Conservation (phyloP, 192 early-diverging fungal species). For the Thamnidium elegans region DNA sequence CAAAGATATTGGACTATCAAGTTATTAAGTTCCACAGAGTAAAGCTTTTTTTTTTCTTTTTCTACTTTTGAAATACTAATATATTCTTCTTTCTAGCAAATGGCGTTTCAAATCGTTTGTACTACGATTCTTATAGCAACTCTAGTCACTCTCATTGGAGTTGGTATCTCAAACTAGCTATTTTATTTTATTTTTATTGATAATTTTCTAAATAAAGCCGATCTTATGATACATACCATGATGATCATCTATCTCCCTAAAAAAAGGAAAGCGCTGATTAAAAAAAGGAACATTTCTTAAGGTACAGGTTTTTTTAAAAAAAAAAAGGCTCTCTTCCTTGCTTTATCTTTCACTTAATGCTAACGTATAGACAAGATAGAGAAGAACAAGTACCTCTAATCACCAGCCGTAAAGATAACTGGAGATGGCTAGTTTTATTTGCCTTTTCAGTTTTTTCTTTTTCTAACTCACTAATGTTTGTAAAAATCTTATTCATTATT, state of each 20-base stretch:
- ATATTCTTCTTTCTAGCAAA: not conserved
- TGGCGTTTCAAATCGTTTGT: conserved; percentile 9
- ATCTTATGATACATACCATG: too few relatives aligned
- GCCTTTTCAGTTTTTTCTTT: conserved; percentile 41
- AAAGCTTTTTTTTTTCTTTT: too few relatives aligned
- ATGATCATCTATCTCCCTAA: too few relatives aligned
- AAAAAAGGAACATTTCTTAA: too few relatives aligned
- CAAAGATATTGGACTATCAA: conserved; percentile 6
- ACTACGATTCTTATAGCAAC: conserved; percentile 2
- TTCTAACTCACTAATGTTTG: conserved; percentile 30
- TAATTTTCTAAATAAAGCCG: too few relatives aligned
- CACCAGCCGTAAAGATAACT: not conserved
- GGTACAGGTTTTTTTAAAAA: too few relatives aligned
- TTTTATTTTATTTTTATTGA: too few relatives aligned
- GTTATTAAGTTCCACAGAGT: conserved; percentile 11
- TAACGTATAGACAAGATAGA: too few relatives aligned
- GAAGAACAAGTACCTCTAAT: conserved; percentile 6
- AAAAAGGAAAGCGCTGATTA: too few relatives aligned
- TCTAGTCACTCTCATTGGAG: not conserved
- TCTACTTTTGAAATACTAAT: not conserved
- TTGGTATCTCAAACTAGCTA: not conserved
- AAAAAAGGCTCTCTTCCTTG: too few relatives aligned
- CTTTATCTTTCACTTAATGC: too few relatives aligned
- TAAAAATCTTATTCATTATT: not conserved
- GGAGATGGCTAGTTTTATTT: conserved; percentile 37